Conservation (phyloP, 371 early-diverging fungal genomes). For the Mucor piriformis region DNA sequence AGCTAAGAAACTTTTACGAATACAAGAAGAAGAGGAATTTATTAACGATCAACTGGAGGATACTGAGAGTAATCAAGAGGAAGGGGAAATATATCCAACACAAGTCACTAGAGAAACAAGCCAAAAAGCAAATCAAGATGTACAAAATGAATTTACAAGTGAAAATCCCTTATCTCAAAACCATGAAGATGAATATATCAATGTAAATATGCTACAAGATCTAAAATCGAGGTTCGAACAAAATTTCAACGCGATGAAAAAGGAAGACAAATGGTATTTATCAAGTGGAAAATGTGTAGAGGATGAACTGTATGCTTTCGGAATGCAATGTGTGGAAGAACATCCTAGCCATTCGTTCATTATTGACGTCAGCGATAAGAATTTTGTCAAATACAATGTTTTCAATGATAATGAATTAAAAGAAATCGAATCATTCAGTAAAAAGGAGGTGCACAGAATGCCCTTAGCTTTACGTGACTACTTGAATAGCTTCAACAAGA, state of each 20-base stretch:
- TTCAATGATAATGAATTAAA: conserved; percentile 17
- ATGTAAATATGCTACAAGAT: conserved; percentile 9
- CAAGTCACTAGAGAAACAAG: neutral
- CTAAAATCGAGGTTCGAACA: conserved; percentile 16
- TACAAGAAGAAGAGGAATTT: conserved; percentile 15
- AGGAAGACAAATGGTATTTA: conserved; percentile 21
- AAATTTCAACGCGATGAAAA: conserved; percentile 17
- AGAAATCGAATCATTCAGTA: conserved; percentile 12
- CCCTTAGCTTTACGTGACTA: conserved; percentile 3
- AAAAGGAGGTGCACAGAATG: conserved; percentile 14
- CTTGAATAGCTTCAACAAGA: conserved; percentile 14
- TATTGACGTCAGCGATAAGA: conserved; percentile 13
- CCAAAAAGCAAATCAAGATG: conserved; percentile 5
- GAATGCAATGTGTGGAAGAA: conserved; percentile 21
- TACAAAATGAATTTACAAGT: neutral
- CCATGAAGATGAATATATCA: conserved; percentile 2
- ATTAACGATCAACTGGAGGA: conserved; percentile 10
- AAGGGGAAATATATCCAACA: neutral
- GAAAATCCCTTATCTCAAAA: conserved; percentile 1
- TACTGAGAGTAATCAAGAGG: neutral
- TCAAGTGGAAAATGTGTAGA: conserved; percentile 23
- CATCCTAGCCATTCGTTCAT: conserved; percentile 20
- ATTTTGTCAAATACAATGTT: conserved; percentile 11
- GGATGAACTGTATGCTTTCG: conserved; percentile 24
- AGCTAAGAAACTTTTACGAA: conserved; percentile 11